A percentile compares a stretch with the other conserved stretches of the same genome.
Evolutionary conservation across 176 grass and related monocot species (phyloP).

Genomic region (Stipa capillata): DNA sequence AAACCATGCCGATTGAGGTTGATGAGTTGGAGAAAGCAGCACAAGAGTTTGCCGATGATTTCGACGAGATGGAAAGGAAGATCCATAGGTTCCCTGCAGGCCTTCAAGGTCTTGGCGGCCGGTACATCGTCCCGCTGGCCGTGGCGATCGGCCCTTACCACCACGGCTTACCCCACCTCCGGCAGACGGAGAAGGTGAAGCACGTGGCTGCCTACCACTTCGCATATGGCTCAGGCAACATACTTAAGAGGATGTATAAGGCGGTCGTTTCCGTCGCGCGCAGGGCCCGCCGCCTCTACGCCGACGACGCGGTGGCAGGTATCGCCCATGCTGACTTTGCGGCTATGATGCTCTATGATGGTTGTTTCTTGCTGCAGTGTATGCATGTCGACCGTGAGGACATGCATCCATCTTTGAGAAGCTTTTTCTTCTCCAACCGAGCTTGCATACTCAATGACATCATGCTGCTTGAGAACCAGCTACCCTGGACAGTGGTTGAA

Average conservation of each 20-base stretch:
- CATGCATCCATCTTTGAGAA: not conserved
- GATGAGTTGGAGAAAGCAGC: too few relatives aligned
- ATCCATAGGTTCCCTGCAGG: not conserved
- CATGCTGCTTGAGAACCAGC: constrained; percentile 13
- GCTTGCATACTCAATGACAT: not conserved
- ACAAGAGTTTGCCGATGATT: too few relatives aligned
- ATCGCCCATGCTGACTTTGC: not conserved
- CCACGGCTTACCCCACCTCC: not conserved
- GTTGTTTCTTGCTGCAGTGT: constrained; percentile 15
- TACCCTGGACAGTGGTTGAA: not conserved
- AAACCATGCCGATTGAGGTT: too few relatives aligned
- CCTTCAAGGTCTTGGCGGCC: not conserved
- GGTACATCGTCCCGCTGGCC: not conserved
- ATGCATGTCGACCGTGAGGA: too few relatives aligned
- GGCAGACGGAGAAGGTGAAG: not conserved
- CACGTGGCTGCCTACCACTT: not conserved
- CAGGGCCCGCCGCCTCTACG: not conserved
- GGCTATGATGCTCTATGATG: not conserved
- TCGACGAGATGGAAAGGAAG: not conserved
- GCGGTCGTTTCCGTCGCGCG: not conserved
- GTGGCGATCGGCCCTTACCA: constrained; percentile 17
- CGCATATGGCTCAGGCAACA: fast-evolving
- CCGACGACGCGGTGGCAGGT: not conserved
- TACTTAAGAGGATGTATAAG: not conserved
- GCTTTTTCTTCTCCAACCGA: not conserved